Evolutionary conservation across 495 filamentous ascomycete species (phyloP).

Genomic region (Penicillium pancosmium): DNA sequence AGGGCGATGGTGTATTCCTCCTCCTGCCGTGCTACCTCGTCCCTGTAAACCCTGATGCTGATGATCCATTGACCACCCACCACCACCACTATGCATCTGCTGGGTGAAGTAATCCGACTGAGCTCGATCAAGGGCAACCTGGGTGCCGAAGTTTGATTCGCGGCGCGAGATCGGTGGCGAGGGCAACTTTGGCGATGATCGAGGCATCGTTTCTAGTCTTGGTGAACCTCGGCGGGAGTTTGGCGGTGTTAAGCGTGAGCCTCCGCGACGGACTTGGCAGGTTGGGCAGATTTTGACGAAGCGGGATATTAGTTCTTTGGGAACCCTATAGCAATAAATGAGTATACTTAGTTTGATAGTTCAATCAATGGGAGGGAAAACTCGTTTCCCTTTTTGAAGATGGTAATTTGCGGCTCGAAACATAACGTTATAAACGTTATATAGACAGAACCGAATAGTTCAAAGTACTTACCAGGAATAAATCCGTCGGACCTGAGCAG

Average conservation of each 20-base stretch:
- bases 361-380: not conserved
- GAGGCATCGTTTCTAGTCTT: constrained; percentile 38
- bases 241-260: constrained; percentile 48
- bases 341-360: not conserved
- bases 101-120: constrained; percentile 36
- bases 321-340: constrained; percentile 43
- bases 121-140: constrained; percentile 30
- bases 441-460: no score
- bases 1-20: constrained; percentile 11
- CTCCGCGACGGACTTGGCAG: constrained; percentile 50
- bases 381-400: not conserved
- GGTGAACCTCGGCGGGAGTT: constrained; percentile 49
- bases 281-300: constrained; percentile 61
- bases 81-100: constrained; percentile 22
- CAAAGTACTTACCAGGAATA: constrained; percentile 58
- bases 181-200: constrained; percentile 46
- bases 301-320: constrained; percentile 60
- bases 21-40: constrained; percentile 1
- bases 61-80: constrained; percentile 29
- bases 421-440: no score
- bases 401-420: not conserved
- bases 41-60: constrained; percentile 17
- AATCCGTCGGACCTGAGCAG: constrained; percentile 56
- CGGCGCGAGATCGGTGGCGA: constrained; percentile 43
- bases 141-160: constrained; percentile 36